A percentile compares a stretch with the other conserved stretches of the same genome.
Evolutionary conservation across 257 asterid genomes (phyloP).

Genomic region (Apocynum venetum): DNA sequence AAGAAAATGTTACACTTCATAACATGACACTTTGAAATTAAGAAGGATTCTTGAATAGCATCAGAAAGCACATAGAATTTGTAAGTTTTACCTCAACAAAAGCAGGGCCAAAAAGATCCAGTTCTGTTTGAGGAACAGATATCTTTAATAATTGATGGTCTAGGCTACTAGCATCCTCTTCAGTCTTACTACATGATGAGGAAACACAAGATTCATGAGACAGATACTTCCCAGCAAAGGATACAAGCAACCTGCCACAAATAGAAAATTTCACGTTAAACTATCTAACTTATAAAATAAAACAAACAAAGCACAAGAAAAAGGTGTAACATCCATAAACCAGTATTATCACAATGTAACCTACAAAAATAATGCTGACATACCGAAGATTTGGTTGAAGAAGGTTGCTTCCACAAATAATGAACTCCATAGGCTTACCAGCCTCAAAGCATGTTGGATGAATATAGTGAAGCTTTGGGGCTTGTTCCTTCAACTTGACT

Average conservation of each 20-base stretch:
- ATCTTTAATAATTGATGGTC: constrained; percentile 72
- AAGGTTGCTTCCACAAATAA: constrained; percentile 79
- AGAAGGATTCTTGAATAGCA: background rate
- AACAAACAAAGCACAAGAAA: background rate
- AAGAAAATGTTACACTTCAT: background rate
- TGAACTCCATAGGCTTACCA: constrained; percentile 84
- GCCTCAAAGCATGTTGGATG: constrained; percentile 86
- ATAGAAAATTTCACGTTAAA: background rate
- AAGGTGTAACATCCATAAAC: constrained; percentile 7
- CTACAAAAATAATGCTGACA: constrained; percentile 3
- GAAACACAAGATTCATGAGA: constrained; percentile 45
- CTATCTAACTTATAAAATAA: background rate
- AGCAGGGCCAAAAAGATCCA: constrained; percentile 65
- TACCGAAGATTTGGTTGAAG: constrained; percentile 84
- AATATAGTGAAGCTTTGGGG: constrained; percentile 74
- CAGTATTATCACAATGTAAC: constrained; percentile 1
- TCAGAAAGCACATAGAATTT: background rate
- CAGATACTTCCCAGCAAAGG: constrained; percentile 75
- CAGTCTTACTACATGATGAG: constrained; percentile 34
- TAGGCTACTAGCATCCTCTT: constrained; percentile 31
- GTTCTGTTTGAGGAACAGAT: constrained; percentile 53
- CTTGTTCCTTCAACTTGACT: constrained; percentile 52
- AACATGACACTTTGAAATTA: background rate
- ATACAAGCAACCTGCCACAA: constrained; percentile 66
- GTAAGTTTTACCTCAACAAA: constrained; percentile 63